A percentile compares a stretch with the other conserved stretches of the same genome.
Evolutionary conservation across 179 eudicot genomes (phyloP).

Genomic region (Camellia oleifera): DNA sequence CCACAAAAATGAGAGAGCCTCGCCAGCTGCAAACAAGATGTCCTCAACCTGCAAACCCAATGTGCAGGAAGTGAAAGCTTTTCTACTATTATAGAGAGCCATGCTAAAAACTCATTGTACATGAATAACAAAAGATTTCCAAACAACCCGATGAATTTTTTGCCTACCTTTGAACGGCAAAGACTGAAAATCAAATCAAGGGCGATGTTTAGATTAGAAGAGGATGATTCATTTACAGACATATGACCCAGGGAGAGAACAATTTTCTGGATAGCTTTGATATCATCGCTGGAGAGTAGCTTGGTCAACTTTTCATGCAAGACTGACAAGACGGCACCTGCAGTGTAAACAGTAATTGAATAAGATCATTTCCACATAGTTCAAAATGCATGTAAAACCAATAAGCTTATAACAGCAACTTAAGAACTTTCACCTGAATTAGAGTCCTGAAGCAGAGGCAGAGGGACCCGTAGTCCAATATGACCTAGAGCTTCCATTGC

Average conservation of each 20-base stretch:
- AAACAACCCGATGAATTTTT: background rate
- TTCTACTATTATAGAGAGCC: background rate
- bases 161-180: conserved; percentile 79
- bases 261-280: conserved; percentile 74
- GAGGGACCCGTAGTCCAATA: conserved; percentile 65
- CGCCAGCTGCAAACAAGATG: conserved; percentile 92
- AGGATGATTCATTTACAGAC: conserved; percentile 64
- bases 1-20: conserved; percentile 94
- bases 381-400: conserved; percentile 12
- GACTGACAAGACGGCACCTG: conserved; percentile 56
- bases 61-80: background rate
- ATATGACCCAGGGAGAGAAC: conserved; percentile 86
- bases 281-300: conserved; percentile 76
- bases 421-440: conserved; percentile 49
- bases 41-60: conserved; percentile 73
- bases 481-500: conserved; percentile 94
- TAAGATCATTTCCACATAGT: background rate
- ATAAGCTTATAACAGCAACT: conserved; percentile 1
- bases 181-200: conserved; percentile 83
- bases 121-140: background rate
- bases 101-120: background rate
- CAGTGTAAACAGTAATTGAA: conserved; percentile 25
- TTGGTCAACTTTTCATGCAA: conserved; percentile 69
- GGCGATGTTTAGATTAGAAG: conserved; percentile 53
- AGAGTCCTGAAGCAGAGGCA: conserved; percentile 55